Evolutionary conservation across 768 basidiomycete genomes (phyloP), one percentile per base, ranked within the genome.

Genomic region (Panus rudis): DNA sequence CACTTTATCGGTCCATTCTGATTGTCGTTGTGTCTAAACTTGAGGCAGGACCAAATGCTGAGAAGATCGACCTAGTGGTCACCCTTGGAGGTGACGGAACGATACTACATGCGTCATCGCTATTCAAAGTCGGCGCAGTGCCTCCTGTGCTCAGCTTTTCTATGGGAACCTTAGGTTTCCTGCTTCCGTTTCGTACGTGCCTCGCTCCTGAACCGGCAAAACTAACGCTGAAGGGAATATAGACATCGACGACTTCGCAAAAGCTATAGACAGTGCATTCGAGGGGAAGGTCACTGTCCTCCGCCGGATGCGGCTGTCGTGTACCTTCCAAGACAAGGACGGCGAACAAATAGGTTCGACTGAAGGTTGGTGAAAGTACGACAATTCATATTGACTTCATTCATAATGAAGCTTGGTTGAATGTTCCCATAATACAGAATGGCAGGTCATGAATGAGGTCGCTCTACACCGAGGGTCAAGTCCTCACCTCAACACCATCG

Each of bases 361-460:
- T 19, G 74, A 83, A 54, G 81, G 84, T 84, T 28, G 16, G 69
- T 61, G 30, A 35, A 27, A 41, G 45, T 27, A 23, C 32, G 33
- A 14, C 33, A 12, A 24, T 39, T 22, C 6, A 22, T 14, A 14
- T 21, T 32, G 21, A 10, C 13, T 23, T 14, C 38, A 12, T 55
- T 45, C 14, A 45, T 26, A 26, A 20, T n/a, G 39, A 16, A 46
- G 49, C 12, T 39, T 24, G 16, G 14, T 6, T 17, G 33, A 20
- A 26, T 46, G 49, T 19, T 32, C 35, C 28, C 6, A 27, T 14
- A 7, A 35, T n/a, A 10, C 47, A 85, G 92, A 84, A 50, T 92
- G 88, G 84, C 92, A 94, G 61, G 93, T 94, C 27, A 93, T 97
- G 91, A 97, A 97, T 57, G 93, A 97, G 63, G 80, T 97, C 45